These are phyloP conservation scores for Clathrospora elynae DNA, from an alignment of 2,329 filamentous ascomycete species.

Conservation along the genomic window DNA sequence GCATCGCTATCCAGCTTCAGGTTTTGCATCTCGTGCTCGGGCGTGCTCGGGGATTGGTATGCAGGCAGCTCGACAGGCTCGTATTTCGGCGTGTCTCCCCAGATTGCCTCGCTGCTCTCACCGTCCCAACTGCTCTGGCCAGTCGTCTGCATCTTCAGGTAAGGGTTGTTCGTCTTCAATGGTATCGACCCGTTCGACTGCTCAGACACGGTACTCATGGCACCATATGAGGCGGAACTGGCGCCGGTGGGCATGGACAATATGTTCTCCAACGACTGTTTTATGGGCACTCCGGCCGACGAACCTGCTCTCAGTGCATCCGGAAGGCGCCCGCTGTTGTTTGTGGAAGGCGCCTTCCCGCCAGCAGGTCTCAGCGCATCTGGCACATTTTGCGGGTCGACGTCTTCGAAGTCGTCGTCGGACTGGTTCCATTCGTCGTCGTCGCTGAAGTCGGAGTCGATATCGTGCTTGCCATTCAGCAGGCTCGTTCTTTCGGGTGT, in stretches of 20 bases:
- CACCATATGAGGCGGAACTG: conserved; percentile 35
- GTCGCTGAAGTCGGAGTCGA: conserved; percentile 39
- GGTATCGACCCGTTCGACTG: conserved; percentile 35
- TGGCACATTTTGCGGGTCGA: conserved; percentile 40
- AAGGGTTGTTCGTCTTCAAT: conserved; percentile 53
- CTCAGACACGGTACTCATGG: conserved; percentile 38
- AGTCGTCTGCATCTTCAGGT: conserved; percentile 48
- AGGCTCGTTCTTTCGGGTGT: conserved; percentile 31
- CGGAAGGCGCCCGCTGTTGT: conserved; percentile 29
- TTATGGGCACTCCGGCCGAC: conserved; percentile 38
- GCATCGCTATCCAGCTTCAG: conserved; percentile 40
- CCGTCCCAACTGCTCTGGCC: conserved; percentile 43
- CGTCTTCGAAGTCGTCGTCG: conserved; percentile 43
- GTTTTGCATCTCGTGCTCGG: conserved; percentile 47
- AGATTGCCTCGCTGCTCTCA: conserved; percentile 48
- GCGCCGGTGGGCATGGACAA: conserved; percentile 39
- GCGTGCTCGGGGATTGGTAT: conserved; percentile 47
- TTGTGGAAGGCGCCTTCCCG: conserved; percentile 32
- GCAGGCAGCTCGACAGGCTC: conserved; percentile 51
- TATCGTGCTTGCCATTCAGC: conserved; percentile 29
- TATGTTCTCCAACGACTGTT: conserved; percentile 36
- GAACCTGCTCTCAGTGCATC: conserved; percentile 41
- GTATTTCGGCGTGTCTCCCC: conserved; percentile 43
- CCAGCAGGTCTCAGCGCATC: conserved; percentile 44
- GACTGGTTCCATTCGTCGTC: conserved; percentile 44